Base-by-base conservation (phyloP, 495 filamentous ascomycete species). In the Talaromyces proteolyticus region DNA sequence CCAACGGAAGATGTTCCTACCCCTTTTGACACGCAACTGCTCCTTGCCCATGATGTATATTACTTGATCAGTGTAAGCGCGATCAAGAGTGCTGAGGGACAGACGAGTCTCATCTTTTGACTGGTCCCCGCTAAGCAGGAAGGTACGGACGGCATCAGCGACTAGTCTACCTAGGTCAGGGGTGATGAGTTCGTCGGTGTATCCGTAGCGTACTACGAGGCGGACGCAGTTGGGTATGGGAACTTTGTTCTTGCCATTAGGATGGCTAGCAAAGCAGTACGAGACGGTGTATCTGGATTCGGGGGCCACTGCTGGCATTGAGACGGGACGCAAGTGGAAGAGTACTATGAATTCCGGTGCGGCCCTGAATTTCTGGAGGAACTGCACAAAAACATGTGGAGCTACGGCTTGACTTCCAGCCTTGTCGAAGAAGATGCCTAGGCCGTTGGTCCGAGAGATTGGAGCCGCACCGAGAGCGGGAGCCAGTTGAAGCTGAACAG, bases 1-100 rank as follows among this genome's bases (percentile, higher is more conserved):
- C 39, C 58, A 70, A 10, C 82, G 66, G 22, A 68, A 46, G 25
- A 73, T 57, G 22, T 75, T 67, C 18, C 67, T 72, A 6, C 62
- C 65, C 6, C 50, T 37, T 42, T 64, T 66, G 52, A 88, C 71
- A n/a, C 66, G 68, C 76, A 89, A 75, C 67, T 87, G 76, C 55
- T 88, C 85, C 59, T 88, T 89, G 11, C 86, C 86, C 12, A 88
- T 70, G 17, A 89, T 73, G 55, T 88, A 87, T 29, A 86, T 61
- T 24, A 85, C 72, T 53, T 84, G 81, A 26, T 71, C 71, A 12
- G 72, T 70, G 50, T 76, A 84, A 1, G 84, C 82, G 0, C 65
- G 57, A 17, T 84, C 75, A 0, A 89, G 64, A 0, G 68, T 73
- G 60, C 5, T 39, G 19, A 10, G 34, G 11, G 26, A 18, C 4